Conservation (phyloP, 345 rosid species). For the Eucalyptus regnans region DNA sequence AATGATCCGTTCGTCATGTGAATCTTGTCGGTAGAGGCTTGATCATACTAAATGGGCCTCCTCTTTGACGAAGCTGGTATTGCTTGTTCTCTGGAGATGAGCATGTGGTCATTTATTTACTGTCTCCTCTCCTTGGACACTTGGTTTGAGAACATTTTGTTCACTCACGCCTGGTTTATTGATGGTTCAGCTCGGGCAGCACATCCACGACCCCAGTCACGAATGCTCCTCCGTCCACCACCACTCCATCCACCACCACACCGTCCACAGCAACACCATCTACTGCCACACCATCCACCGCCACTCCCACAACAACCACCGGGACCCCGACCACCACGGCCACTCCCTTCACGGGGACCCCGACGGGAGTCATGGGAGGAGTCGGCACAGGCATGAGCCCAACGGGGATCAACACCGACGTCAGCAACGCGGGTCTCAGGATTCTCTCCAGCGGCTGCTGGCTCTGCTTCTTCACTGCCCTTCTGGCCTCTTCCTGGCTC, state of each 20-base stretch:
- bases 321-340: constrained; percentile 13
- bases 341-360: constrained; percentile 25
- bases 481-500: not conserved
- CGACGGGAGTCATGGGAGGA: constrained; percentile 46
- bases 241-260: constrained; percentile 2
- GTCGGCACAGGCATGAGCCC: constrained; percentile 28
- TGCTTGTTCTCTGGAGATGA: not conserved
- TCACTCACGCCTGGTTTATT: not conserved
- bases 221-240: not conserved
- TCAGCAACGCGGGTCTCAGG: constrained; percentile 9
- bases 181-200: not conserved
- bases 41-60: not conserved
- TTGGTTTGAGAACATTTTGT: not conserved
- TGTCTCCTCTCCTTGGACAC: not conserved
- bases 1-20: not conserved
- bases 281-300: constrained; percentile 2
- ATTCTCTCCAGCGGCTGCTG: not conserved
- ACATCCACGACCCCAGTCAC: not conserved
- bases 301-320: constrained; percentile 1
- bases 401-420: constrained; percentile 31
- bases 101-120: not conserved
- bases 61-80: not conserved
- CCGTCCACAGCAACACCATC: not conserved
- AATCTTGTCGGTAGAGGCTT: not conserved
- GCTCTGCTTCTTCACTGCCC: not conserved